Conservation (phyloP, 2,329 filamentous ascomycete genomes). For the Stromatinia cepivora region DNA sequence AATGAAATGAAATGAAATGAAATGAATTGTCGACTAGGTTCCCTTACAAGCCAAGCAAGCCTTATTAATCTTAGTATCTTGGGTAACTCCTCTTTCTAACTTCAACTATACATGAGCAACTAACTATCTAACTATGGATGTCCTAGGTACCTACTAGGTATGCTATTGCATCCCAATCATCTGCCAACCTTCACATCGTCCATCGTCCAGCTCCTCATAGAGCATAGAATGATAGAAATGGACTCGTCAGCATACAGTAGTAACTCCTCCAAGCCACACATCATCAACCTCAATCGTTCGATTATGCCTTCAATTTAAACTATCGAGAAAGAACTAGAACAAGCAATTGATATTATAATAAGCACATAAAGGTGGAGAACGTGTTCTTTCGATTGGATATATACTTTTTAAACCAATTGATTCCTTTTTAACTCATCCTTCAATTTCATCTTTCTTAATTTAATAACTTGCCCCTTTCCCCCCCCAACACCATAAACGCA, state of each 20-base stretch:
- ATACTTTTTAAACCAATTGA: neutral
- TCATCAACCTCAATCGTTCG: neutral
- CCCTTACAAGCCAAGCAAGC: constrained; percentile 10
- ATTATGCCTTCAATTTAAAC: neutral
- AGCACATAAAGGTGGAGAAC: constrained; percentile 1
- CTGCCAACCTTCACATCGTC: neutral
- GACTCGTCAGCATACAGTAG: neutral
- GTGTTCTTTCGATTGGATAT: constrained; percentile 6
- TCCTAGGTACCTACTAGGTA: neutral
- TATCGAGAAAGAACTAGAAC: neutral
- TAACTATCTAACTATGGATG: neutral
- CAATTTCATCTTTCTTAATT: constrained; percentile 8
- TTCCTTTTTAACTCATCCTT: neutral
- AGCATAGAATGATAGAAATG: neutral
- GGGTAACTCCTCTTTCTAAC: neutral
- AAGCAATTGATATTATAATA: too few relatives aligned
- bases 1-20: neutral
- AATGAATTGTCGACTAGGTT: neutral
- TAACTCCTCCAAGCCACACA: neutral
- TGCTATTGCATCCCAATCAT: neutral
- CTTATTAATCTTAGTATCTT: neutral
- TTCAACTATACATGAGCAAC: neutral
- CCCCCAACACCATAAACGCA: neutral
- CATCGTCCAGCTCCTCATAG: neutral
- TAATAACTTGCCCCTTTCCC: neutral